Evolutionary conservation across 148 eudicot genomes (phyloP).

Genomic region (Talinum fruticosum): DNA sequence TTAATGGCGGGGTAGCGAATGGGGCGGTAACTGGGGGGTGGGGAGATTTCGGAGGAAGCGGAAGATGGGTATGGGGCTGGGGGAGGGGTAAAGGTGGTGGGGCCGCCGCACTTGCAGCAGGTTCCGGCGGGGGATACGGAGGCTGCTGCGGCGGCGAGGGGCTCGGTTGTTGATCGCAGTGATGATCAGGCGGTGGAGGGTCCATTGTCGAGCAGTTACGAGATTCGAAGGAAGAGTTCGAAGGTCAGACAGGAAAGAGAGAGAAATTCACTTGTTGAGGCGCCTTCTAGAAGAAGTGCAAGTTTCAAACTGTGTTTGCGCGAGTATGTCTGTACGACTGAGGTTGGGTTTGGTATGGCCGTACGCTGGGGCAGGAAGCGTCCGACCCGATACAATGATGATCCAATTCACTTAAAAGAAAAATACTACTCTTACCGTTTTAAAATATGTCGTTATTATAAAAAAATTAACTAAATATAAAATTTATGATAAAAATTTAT

Average conservation of each 20-base stretch:
- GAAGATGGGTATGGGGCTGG: constrained; percentile 32
- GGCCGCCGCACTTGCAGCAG: constrained; percentile 75
- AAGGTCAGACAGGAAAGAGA: too few relatives aligned
- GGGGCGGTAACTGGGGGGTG: constrained; percentile 66
- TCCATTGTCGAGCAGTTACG: constrained; percentile 5
- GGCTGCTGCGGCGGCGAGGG: constrained; percentile 17
- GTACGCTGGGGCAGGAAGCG: too few relatives aligned
- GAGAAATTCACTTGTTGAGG: too few relatives aligned
- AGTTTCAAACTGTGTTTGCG: background rate
- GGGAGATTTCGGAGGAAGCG: constrained; percentile 29
- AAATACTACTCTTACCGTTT: too few relatives aligned
- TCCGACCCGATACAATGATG: too few relatives aligned
- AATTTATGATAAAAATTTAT: too few relatives aligned
- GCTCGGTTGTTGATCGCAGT: background rate
- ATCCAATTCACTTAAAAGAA: too few relatives aligned
- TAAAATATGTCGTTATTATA: too few relatives aligned
- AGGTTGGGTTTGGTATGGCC: too few relatives aligned
- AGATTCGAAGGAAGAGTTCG: too few relatives aligned
- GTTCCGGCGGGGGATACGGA: constrained; percentile 25
- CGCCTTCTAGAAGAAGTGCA: background rate
- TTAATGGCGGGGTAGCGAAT: constrained; percentile 75
- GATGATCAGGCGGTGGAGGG: constrained; percentile 5
- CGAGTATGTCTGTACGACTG: too few relatives aligned
- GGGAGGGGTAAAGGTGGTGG: constrained; percentile 46
- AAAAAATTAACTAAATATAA: too few relatives aligned